A percentile compares a stretch with the other conserved stretches of the same genome.
These are phyloP conservation scores for Pistacia atlantica DNA, from an alignment of 345 rosid species.

Conservation along the genomic window DNA sequence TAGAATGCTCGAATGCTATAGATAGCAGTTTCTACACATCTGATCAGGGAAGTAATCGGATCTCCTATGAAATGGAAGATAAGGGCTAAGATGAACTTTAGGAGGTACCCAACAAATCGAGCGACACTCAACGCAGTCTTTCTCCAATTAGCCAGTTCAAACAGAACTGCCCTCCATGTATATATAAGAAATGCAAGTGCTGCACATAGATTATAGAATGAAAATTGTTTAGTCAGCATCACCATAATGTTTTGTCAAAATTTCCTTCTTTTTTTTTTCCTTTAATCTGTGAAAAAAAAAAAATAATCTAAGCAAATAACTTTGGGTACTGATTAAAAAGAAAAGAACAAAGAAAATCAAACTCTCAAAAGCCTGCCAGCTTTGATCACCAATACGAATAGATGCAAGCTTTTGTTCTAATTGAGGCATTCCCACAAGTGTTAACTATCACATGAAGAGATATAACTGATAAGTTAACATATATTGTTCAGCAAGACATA, in stretches of 20 bases:
- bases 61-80: conserved; percentile 77
- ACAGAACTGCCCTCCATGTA: conserved; percentile 87
- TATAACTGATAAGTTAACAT: not conserved
- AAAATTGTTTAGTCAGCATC: not conserved
- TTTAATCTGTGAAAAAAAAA: not conserved
- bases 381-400: not conserved
- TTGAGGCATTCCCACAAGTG: not conserved
- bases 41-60: conserved; percentile 62
- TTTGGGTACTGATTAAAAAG: not conserved
- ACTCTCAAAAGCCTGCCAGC: not conserved
- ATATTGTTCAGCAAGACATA: not conserved
- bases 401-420: not conserved
- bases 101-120: conserved; percentile 57
- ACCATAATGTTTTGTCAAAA: not conserved
- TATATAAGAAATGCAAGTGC: conserved; percentile 72
- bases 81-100: conserved; percentile 64
- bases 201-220: conserved; percentile 36
- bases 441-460: not conserved
- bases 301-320: not conserved
- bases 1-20: conserved; percentile 67
- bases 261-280: not conserved
- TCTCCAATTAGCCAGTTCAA: conserved; percentile 76
- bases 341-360: not conserved
- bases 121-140: conserved; percentile 43
- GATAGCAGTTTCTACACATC: conserved; percentile 54